These are phyloP conservation scores for Neurospora sp. DNA, from an alignment of 2,329 filamentous ascomycete genomes.

Conservation along the genomic window DNA sequence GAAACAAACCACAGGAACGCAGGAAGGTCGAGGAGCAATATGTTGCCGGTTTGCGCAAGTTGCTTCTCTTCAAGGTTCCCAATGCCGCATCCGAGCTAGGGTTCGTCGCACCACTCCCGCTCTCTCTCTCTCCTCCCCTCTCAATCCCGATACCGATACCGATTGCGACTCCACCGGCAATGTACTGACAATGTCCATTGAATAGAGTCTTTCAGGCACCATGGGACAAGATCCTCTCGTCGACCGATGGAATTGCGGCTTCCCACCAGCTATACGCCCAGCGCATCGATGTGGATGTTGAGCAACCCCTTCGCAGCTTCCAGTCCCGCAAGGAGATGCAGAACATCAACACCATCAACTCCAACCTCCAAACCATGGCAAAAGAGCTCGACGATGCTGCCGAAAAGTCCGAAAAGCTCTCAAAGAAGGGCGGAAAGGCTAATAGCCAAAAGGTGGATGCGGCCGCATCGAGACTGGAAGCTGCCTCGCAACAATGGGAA, in stretches of 20 bases:
- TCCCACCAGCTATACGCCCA: conserved; percentile 74
- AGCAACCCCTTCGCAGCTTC: conserved; percentile 72
- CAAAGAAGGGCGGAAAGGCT: conserved; percentile 66
- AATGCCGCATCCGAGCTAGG: conserved; percentile 75
- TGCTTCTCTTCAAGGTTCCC: conserved; percentile 64
- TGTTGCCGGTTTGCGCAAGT: conserved; percentile 69
- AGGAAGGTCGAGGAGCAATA: conserved; percentile 88
- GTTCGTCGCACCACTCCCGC: conserved; percentile 41
- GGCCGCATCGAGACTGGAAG: conserved; percentile 64
- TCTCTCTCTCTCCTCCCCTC: neutral
- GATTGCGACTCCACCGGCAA: neutral
- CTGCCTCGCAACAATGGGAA: conserved; percentile 79
- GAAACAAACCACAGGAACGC: conserved; percentile 58
- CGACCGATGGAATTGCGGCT: conserved; percentile 70
- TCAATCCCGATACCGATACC: neutral
- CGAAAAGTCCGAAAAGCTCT: conserved; percentile 76
- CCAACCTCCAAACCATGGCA: conserved; percentile 70
- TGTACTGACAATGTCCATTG: neutral
- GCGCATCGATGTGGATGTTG: conserved; percentile 82
- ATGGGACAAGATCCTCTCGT: conserved; percentile 79
- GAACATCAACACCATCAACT: conserved; percentile 70
- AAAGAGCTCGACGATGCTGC: conserved; percentile 78
- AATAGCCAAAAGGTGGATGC: conserved; percentile 69
- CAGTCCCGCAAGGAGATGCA: conserved; percentile 65
- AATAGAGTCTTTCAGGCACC: conserved; percentile 77